Evolutionary conservation across 108 stramenopile species (phyloP), one percentile per base, ranked within the genome.

Genomic region (Chaetoceros muelleri): DNA sequence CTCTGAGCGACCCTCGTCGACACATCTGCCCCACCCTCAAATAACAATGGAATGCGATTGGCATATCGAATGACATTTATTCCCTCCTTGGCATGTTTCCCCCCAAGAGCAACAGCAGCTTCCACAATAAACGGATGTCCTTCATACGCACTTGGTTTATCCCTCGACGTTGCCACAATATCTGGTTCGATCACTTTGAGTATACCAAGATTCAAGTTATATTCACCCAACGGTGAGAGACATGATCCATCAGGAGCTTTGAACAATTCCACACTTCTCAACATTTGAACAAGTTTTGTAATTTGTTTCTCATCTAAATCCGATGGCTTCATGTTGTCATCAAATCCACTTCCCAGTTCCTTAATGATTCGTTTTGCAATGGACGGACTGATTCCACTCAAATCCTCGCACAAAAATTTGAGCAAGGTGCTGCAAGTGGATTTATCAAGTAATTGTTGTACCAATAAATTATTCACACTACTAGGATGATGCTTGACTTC

Each of bases 61-160:
- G 95, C 97, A 76, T 96, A 98, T 25, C 97, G 87, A 28, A 90
- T 73, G 1, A 98, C 94, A 25, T 85, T 94, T 28, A 96, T 79
- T 26, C 94, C 94, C 60, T 96, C 93, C 57, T 90, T 79, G 29
- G 78, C 92, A 30, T 82, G 74, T 60, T 84, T 82, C 8, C 95
- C 94, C 21, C 97, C 97, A 30, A 98, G 57, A n/a, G 90, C 80
- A 0, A 98, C 94, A 8, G 90, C 97, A 5, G 95, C 97, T 70
- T 98, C 97, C 2, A 98, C 95, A 24, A 98, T 58, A 63, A 98
- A 98, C 24, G 97, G 93, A 62, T 98, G 97, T 0, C 97, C 97
- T 58, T 95, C 87, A 50, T 85, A 85, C 13, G 89, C 90, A 24
- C 75, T 69, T 10, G 81, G 56, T 49, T 82, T 82, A 53, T 83